Percentiles rank a stretch among this genome's conserved stretches.
Evolutionary conservation across 164 flowering plant species (phyloP).

Genomic region (Vitis rotundifolia): DNA sequence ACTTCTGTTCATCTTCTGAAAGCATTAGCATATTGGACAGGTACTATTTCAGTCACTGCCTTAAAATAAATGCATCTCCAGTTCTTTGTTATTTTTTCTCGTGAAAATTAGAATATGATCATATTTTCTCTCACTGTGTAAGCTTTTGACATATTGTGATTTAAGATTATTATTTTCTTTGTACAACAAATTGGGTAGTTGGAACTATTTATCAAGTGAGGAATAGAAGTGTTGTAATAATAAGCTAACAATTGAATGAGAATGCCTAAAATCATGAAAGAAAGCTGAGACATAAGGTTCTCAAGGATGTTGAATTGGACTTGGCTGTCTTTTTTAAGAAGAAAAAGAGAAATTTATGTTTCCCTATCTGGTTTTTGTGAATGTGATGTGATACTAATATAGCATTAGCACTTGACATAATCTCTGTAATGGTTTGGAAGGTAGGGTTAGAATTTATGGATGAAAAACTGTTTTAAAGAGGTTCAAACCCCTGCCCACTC

Average conservation of each 20-base stretch:
- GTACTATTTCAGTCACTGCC: slow-evolving; percentile 27
- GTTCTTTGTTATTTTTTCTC: background rate
- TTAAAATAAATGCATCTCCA: background rate
- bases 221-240: too few species aligned
- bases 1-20: slow-evolving; percentile 48
- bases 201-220: too few species aligned
- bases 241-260: too few species aligned
- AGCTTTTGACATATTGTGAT: background rate
- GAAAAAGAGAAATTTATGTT: too few species aligned
- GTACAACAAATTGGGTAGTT: too few species aligned
- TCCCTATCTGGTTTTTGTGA: background rate
- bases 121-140: background rate
- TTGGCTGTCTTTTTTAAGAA: too few species aligned
- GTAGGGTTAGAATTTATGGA: background rate
- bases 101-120: background rate
- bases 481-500: too few species aligned
- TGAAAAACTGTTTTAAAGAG: background rate
- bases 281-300: too few species aligned
- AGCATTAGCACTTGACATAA: too few species aligned
- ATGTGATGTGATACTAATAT: background rate
- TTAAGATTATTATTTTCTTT: background rate
- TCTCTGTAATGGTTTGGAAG: background rate
- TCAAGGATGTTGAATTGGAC: too few species aligned
- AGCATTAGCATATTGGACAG: slow-evolving; percentile 69
- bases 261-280: too few species aligned